Evolutionary conservation across 2,329 filamentous ascomycete genomes (phyloP).

Genomic region (Colletotrichum zoysiae): DNA sequence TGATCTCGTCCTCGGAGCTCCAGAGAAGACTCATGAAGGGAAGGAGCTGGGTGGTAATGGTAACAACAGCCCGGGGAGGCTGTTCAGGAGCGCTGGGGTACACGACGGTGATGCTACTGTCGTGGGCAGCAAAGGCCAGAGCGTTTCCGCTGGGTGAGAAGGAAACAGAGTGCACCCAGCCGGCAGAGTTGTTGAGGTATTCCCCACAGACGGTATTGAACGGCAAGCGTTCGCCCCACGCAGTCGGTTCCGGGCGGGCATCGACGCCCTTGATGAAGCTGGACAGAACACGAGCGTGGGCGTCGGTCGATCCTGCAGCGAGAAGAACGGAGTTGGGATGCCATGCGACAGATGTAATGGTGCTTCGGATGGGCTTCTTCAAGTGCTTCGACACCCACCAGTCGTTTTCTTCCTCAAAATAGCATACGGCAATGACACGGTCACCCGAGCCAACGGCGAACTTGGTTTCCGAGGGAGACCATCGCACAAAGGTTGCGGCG

Average conservation of each 20-base stretch:
- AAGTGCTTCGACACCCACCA: constrained; percentile 99
- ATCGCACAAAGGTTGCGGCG: constrained; percentile 95
- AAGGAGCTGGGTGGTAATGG: constrained; percentile 87
- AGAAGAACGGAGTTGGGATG: constrained; percentile 97
- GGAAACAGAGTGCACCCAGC: constrained; percentile 93
- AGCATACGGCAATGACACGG: constrained; percentile 94
- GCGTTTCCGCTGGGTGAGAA: constrained; percentile 94
- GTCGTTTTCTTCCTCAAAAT: constrained; percentile 99
- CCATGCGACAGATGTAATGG: constrained; percentile 94
- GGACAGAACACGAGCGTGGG: constrained; percentile 93
- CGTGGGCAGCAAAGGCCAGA: constrained; percentile 94
- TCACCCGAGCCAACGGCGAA: constrained; percentile 98
- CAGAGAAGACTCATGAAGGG: constrained; percentile 95
- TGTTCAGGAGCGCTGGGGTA: constrained; percentile 94
- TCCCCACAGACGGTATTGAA: constrained; percentile 99
- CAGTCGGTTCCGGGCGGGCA: constrained; percentile 83
- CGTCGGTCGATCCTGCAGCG: constrained; percentile 96
- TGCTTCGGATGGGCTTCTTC: constrained; percentile 98
- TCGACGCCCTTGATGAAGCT: constrained; percentile 97
- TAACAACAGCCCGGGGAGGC: constrained; percentile 89
- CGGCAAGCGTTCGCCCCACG: constrained; percentile 94
- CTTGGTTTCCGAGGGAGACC: constrained; percentile 96
- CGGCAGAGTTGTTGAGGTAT: constrained; percentile 94
- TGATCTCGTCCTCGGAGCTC: constrained; percentile 92
- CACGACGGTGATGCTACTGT: constrained; percentile 96